Evolutionary conservation across 2,329 filamentous ascomycete species (phyloP), one percentile per base, ranked within the genome.

Genomic region (Albifimbria verrucaria): DNA sequence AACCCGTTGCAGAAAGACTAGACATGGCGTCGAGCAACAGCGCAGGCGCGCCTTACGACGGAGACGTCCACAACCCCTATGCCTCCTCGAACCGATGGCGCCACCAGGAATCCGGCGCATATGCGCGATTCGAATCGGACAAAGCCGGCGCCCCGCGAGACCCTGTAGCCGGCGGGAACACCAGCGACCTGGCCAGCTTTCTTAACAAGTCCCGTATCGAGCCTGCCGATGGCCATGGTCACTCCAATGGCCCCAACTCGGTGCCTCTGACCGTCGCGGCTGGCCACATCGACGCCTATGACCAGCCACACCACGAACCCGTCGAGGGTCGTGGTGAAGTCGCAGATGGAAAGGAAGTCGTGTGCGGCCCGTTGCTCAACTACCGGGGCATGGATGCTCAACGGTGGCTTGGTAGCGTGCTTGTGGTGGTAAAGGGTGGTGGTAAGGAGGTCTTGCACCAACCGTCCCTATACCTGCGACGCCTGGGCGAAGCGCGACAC

Each of bases 341-440:
- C 7, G 59, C 66, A 5, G 78, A 81, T 48, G 79, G 78, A 45
- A 79, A 74, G 63, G 83, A 89, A 55, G 79, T 92, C 24, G 76
- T 88, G 15, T 87, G 83, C 60, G 89, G 89, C 1, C 89, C 89
- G 20, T 73, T 93, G 58, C 72, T 93, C 57, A 93, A 93, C 72
- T 93, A 92, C 69, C 80, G 87, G 58, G 82, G 83, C 63, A 92
- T 88, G 83, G 83, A 87, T 59, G 82, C 87, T 62, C 80, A 79
- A 24, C 73, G 72, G 41, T 97, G 93, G 92, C 78, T 89, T 62
- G 92, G 93, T 53, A 96, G 91, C 68, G 89, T 96, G 7, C 75
- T 97, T 62, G 75, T 97, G 48, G 91, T 97, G 50, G 89, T 87
- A 17, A 85, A 81, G 49, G 88, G 91, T 4, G 88, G 88, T 22